A percentile compares a stretch with the other conserved stretches of the same genome.
These are phyloP conservation scores for Lentinula raphanica DNA, from an alignment of 768 basidiomycete species.

Conservation along the genomic window DNA sequence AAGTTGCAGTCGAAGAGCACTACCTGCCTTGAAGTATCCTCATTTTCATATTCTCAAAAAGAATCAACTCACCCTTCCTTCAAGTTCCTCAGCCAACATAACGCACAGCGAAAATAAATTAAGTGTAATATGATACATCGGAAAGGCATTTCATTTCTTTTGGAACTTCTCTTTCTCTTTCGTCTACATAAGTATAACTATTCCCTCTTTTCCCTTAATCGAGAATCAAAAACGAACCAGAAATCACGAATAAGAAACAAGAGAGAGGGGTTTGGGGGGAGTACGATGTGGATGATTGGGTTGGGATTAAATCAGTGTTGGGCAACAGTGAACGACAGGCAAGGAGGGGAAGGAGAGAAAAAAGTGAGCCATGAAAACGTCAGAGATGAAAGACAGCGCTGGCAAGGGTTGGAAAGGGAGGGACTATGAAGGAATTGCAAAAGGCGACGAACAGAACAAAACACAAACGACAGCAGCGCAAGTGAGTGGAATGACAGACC, in stretches of 20 bases:
- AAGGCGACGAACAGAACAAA: conserved; percentile 7
- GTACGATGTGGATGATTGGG: too few species aligned
- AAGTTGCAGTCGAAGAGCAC: too few species aligned
- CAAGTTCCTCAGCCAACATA: too few species aligned
- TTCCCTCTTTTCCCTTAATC: conserved; percentile 6
- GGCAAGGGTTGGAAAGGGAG: background rate
- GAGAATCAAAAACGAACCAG: background rate
- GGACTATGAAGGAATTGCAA: background rate
- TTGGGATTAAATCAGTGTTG: background rate
- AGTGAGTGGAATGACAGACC: background rate
- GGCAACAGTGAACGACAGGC: background rate
- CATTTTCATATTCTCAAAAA: too few species aligned
- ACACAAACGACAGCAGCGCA: conserved; percentile 8
- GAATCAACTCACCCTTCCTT: too few species aligned
- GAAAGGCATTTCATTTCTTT: conserved; percentile 6
- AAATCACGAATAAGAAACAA: background rate
- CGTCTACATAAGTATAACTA: conserved; percentile 3
- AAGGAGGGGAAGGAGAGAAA: background rate
- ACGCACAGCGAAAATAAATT: conserved; percentile 1
- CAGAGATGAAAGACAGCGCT: background rate
- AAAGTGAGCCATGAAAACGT: background rate
- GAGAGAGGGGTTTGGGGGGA: background rate
- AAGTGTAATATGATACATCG: conserved; percentile 9
- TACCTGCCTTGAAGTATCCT: too few species aligned
- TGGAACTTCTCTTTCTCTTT: conserved; percentile 7